Conservation (phyloP, 75 land plant genomes). For the Larix kaempferi region DNA sequence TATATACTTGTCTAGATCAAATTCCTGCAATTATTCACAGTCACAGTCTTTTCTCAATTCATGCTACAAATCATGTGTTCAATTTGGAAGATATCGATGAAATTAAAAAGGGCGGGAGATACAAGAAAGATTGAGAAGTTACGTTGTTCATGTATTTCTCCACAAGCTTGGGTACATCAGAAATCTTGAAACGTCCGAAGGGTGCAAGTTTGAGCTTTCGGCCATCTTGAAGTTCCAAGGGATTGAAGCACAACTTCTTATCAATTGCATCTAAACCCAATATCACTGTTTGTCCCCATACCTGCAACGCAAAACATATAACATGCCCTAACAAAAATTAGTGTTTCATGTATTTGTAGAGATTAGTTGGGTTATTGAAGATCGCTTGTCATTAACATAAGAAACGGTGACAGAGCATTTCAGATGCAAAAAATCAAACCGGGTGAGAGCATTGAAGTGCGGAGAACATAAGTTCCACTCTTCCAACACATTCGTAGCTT, state of each 20-base stretch:
- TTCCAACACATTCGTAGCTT: constrained; percentile 47
- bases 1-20: constrained; percentile 6
- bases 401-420: neutral
- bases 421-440: neutral
- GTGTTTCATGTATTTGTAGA: too few relatives aligned
- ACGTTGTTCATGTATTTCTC: constrained; percentile 6
- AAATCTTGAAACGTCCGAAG: constrained; percentile 6
- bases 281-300: constrained; percentile 1
- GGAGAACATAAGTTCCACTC: constrained; percentile 17
- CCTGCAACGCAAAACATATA: neutral
- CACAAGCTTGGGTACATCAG: constrained; percentile 1
- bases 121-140: neutral
- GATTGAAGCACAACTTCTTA: constrained; percentile 7
- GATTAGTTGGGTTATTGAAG: too few relatives aligned
- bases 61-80: neutral
- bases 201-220: constrained; percentile 3
- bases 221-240: neutral
- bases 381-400: neutral
- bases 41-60: neutral
- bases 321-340: neutral
- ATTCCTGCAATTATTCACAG: neutral
- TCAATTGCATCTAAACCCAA: neutral
- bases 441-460: neutral
- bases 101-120: neutral
- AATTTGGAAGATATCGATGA: neutral